Percentiles rank a stretch among this genome's conserved stretches.
Evolutionary conservation across 2,329 filamentous ascomycete species (phyloP).

Genomic region (Leptographium procerum): DNA sequence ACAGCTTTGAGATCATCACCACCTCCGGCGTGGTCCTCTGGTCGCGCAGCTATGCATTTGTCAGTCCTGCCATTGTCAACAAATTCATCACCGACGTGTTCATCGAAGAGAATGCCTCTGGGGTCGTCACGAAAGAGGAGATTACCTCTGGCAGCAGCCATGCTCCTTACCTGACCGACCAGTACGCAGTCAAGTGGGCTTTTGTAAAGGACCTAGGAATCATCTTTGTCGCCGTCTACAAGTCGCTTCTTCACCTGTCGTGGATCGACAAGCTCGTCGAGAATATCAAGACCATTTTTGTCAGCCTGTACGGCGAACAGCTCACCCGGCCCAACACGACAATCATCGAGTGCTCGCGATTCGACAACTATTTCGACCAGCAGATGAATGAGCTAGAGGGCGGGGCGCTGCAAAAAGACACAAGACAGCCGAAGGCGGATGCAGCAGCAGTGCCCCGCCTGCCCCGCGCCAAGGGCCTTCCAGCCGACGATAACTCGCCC

Average conservation of each 20-base stretch:
- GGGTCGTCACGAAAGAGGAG: slow-evolving; percentile 48
- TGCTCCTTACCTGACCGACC: slow-evolving; percentile 75
- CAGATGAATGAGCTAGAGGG: slow-evolving; percentile 74
- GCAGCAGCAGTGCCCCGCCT: too few species aligned
- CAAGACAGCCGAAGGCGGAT: neutral
- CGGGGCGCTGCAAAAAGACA: neutral
- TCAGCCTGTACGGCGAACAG: slow-evolving; percentile 81
- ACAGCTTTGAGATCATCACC: slow-evolving; percentile 92
- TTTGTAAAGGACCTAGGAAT: slow-evolving; percentile 83
- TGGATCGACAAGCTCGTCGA: slow-evolving; percentile 97
- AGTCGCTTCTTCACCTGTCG: slow-evolving; percentile 84
- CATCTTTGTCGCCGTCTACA: slow-evolving; percentile 96
- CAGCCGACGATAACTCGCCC: slow-evolving; percentile 34
- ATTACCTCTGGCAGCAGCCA: slow-evolving; percentile 41
- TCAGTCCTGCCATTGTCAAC: slow-evolving; percentile 79
- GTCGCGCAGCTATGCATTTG: slow-evolving; percentile 74
- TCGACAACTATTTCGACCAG: slow-evolving; percentile 90
- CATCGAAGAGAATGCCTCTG: slow-evolving; percentile 77
- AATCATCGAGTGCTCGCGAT: slow-evolving; percentile 64
- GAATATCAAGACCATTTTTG: slow-evolving; percentile 85
- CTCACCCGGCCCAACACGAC: slow-evolving; percentile 71
- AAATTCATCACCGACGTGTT: slow-evolving; percentile 93
- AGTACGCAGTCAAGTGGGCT: slow-evolving; percentile 92
- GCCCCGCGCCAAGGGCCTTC: slow-evolving; percentile 4
- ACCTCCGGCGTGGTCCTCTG: slow-evolving; percentile 94